Evolutionary conservation across 192 early-diverging fungal genomes (phyloP).

Genomic region (Coemansia sp.): DNA sequence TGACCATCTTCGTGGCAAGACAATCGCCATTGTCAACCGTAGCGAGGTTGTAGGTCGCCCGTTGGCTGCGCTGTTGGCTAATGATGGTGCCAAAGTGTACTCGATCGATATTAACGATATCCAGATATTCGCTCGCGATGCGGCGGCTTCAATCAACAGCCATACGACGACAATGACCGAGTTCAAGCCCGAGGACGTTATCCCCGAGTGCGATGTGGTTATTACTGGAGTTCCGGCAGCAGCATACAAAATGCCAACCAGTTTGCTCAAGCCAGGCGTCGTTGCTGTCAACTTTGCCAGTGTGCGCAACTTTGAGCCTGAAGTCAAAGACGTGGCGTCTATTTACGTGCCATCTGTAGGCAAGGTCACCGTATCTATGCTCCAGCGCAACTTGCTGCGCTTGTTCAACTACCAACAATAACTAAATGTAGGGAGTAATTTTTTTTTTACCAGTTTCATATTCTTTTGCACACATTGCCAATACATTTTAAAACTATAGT

Average conservation of each 20-base stretch:
- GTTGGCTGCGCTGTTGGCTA: slow-evolving; percentile 93
- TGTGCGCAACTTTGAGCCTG: slow-evolving; percentile 93
- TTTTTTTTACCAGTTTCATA: not conserved
- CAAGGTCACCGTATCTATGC: slow-evolving; percentile 98
- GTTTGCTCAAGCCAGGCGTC: slow-evolving; percentile 93
- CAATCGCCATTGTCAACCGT: slow-evolving; percentile 92
- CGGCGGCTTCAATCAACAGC: slow-evolving; percentile 63
- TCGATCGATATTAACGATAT: slow-evolving; percentile 92
- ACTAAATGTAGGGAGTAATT: not conserved
- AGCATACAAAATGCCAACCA: slow-evolving; percentile 83
- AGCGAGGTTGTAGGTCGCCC: slow-evolving; percentile 97
- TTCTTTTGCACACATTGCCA: slow-evolving; percentile 4
- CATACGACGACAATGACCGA: slow-evolving; percentile 70
- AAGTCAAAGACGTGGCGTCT: slow-evolving; percentile 87
- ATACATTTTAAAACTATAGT: not conserved
- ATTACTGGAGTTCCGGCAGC: slow-evolving; percentile 94
- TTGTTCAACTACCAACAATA: slow-evolving; percentile 72
- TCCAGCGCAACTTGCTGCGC: slow-evolving; percentile 92
- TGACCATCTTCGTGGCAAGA: slow-evolving; percentile 90
- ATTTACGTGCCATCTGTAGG: slow-evolving; percentile 97
- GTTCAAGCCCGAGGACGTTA: slow-evolving; percentile 73
- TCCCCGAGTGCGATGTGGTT: slow-evolving; percentile 90
- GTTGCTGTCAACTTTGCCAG: slow-evolving; percentile 97
- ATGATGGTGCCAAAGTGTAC: slow-evolving; percentile 97
- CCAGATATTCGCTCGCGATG: slow-evolving; percentile 73